Base-by-base conservation (phyloP, 1,284 basidiomycete genomes). In the Cryptococcus wingfieldii region DNA sequence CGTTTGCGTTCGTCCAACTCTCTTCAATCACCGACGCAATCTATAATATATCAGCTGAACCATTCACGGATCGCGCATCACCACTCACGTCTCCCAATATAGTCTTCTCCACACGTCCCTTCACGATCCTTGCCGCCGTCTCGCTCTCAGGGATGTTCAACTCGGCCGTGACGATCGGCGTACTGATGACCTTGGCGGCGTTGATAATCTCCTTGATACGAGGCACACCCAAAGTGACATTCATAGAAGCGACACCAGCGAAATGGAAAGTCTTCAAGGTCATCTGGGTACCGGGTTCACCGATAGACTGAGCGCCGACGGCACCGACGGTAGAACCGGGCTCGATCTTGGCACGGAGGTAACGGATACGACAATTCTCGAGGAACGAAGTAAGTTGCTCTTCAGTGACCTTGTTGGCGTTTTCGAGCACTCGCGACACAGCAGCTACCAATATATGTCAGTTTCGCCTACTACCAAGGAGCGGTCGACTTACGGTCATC, bases 151-250 rank as follows among this genome's bases (percentile, higher is more conserved):
- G 83, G 16, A 87, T 89, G 19, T 92, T 90, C 18, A 99, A 81
- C 72, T 90, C 92, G 66, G 93, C 96, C 58, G 92, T 94, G 74
- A 99, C 98, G 73, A 99, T 98, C 1, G 96, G 96, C 3, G 96
- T 98, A 68, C 90, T 95, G 78, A 99, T 98, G 46, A 82, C 78
- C 78, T 98, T 98, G 42, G 95, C 91, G 3, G 94, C 96, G 67
- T 98, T 99, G 81, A 99, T 98, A 68, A 98, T 98, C 77, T 99
- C 96, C 78, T 98, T 98, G 80, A 99, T 98, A 75, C 96, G 94
- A 23, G 96, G 96, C 12, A 98, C 96, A 81, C 96, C 96, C 42
- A 98, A 85, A 1, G 96, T 99, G 65, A 99, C 92, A 79, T 98
- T 98, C 96, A 98, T 99, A 38, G 94, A 96, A 12, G 96, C 96